These are phyloP conservation scores for Cephalotrichum gorgonifer DNA, from an alignment of 2,329 filamentous ascomycete species.

Conservation along the genomic window DNA sequence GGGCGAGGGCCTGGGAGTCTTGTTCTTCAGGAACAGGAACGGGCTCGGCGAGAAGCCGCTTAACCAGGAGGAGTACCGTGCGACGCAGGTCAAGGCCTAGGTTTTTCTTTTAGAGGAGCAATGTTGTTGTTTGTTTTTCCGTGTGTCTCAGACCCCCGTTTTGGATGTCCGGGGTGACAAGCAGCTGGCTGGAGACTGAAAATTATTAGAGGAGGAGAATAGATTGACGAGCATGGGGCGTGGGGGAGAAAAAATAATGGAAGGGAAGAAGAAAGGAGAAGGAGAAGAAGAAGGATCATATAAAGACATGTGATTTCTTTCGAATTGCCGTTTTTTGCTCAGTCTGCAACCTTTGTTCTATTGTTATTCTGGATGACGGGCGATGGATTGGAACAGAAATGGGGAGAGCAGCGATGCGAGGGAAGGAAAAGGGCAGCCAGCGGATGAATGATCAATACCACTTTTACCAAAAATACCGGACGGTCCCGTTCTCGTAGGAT, in stretches of 20 bases:
- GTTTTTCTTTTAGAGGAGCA: background rate
- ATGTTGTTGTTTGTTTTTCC: background rate
- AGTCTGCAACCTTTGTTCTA: no score
- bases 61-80: background rate
- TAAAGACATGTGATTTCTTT: background rate
- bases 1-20: conserved; percentile 71
- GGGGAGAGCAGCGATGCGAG: background rate
- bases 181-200: no score
- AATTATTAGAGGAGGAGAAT: no score
- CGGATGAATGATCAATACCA: no score
- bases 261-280: background rate
- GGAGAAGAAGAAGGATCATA: background rate
- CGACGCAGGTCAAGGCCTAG: background rate
- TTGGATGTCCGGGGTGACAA: background rate
- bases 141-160: background rate
- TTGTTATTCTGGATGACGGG: no score
- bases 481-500: no score
- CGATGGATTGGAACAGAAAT: no score
- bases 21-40: conserved; percentile 95
- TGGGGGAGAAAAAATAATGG: no score
- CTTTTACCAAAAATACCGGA: no score
- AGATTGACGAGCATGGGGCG: no score
- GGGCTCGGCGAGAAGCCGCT: conserved; percentile 54
- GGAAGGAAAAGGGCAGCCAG: background rate
- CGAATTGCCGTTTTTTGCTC: background rate